A percentile compares a stretch with the other conserved stretches of the same genome.
Conservation (phyloP, 345 rosid species). For the Camelina sativa region DNA sequence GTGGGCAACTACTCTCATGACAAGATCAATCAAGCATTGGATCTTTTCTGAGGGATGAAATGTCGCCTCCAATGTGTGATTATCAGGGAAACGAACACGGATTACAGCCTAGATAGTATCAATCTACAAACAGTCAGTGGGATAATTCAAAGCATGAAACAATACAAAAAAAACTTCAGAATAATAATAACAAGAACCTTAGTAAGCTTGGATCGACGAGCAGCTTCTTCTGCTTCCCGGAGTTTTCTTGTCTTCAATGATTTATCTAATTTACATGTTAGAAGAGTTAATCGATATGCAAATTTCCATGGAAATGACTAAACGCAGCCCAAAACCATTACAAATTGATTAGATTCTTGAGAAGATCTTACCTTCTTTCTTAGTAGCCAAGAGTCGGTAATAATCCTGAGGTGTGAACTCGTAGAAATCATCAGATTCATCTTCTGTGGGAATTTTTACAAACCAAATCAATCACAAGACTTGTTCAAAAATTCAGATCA, state of each 20-base stretch:
- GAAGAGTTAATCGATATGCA: background rate
- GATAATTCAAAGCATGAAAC: slow-evolving; percentile 13
- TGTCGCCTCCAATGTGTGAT: slow-evolving; percentile 72
- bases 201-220: slow-evolving; percentile 69
- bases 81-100: slow-evolving; percentile 89
- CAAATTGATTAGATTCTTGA: background rate
- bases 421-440: slow-evolving; percentile 80
- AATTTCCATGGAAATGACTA: background rate
- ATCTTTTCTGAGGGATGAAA: slow-evolving; percentile 87
- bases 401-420: slow-evolving; percentile 89
- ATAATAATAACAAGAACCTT: slow-evolving; percentile 53
- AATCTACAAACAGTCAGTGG: slow-evolving; percentile 18
- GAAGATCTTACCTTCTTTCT: slow-evolving; percentile 63
- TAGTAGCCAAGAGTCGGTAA: slow-evolving; percentile 56
- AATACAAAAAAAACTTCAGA: background rate
- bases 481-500: background rate
- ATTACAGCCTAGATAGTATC: slow-evolving; percentile 57
- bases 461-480: background rate
- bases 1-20: slow-evolving; percentile 59
- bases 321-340: background rate
- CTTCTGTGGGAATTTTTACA: slow-evolving; percentile 45
- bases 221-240: slow-evolving; percentile 89
- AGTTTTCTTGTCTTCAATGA: slow-evolving; percentile 76
- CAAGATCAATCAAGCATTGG: slow-evolving; percentile 76
- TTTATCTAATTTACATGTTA: slow-evolving; percentile 54